Percentiles rank a stretch among this genome's conserved stretches.
These are phyloP conservation scores for Ophiostoma perfectum DNA, from an alignment of 2,329 filamentous ascomycete species.

Conservation along the genomic window DNA sequence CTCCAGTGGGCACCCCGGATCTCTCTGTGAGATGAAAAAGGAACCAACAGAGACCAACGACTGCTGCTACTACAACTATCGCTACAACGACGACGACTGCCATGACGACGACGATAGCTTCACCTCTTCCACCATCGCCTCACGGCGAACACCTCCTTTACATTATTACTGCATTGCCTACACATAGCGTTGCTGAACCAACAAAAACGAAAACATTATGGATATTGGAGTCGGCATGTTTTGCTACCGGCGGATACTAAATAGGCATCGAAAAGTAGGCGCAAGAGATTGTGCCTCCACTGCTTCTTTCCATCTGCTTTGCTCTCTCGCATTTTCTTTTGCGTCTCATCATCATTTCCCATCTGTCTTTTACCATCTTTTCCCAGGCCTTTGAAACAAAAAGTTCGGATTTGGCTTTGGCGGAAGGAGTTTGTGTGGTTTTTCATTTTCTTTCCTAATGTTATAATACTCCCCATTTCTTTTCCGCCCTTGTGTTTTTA, in stretches of 20 bases:
- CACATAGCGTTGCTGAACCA: slow-evolving; percentile 13
- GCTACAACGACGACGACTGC: too few relatives aligned
- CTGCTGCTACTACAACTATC: neutral
- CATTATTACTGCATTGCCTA: slow-evolving; percentile 11
- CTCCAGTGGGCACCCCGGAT: neutral
- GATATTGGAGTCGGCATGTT: slow-evolving; percentile 13
- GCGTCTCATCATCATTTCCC: neutral
- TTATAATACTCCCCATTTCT: slow-evolving; percentile 6
- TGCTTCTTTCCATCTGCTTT: neutral
- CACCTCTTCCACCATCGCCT: neutral
- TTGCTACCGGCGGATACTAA: slow-evolving; percentile 1
- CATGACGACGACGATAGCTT: neutral
- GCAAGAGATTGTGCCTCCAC: neutral
- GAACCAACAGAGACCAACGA: neutral
- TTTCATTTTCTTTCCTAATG: neutral
- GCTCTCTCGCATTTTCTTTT: slow-evolving; percentile 1
- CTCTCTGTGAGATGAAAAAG: neutral
- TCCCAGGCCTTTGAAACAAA: slow-evolving; percentile 15
- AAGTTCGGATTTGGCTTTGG: slow-evolving; percentile 16
- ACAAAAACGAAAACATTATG: neutral
- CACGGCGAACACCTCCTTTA: neutral
- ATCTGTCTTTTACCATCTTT: slow-evolving; percentile 7
- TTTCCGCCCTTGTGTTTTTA: neutral
- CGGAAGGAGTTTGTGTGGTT: slow-evolving; percentile 15
- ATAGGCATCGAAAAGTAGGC: slow-evolving; percentile 1